phyloP scores from a whole-genome alignment of 2,329 filamentous ascomycete species.

The Monosporascus sp. region DNA sequence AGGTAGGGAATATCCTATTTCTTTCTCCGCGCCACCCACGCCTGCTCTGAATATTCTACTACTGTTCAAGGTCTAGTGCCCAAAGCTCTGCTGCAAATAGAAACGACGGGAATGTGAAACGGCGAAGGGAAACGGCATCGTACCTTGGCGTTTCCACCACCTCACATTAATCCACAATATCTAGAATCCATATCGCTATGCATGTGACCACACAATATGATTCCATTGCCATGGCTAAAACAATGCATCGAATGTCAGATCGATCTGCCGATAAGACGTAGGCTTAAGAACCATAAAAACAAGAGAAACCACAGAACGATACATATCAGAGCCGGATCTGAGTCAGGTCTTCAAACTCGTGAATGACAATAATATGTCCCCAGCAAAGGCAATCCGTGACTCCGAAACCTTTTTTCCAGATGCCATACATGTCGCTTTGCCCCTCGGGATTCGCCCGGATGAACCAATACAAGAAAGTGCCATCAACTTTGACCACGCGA shows the following conservation, averaged over 20 bases:
- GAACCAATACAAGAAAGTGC: conserved; percentile 1
- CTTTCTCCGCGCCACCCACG: too few species aligned
- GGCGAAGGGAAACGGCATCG: too few species aligned
- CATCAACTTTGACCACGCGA: neutral
- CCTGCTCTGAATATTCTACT: too few species aligned
- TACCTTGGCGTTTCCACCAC: too few species aligned
- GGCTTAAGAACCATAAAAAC: neutral
- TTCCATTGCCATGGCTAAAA: neutral
- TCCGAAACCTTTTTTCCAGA: neutral
- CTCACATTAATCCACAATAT: too few species aligned
- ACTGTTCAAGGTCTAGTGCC: too few species aligned
- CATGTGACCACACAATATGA: neutral
- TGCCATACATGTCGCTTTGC: neutral
- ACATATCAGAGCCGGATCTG: neutral
- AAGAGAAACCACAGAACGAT: neutral
- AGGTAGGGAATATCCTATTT: too few species aligned
- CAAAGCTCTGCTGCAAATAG: too few species aligned
- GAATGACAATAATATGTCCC: neutral
- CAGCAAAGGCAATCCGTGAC: conserved; percentile 1
- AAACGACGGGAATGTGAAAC: too few species aligned
- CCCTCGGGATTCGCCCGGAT: neutral
- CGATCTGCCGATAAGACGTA: neutral
- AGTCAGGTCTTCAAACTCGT: neutral
- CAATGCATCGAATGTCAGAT: neutral
- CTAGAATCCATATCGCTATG: too few species aligned